phyloP scores from a whole-genome alignment of 192 early-diverging fungal species.

The Coemansia sp. region DNA sequence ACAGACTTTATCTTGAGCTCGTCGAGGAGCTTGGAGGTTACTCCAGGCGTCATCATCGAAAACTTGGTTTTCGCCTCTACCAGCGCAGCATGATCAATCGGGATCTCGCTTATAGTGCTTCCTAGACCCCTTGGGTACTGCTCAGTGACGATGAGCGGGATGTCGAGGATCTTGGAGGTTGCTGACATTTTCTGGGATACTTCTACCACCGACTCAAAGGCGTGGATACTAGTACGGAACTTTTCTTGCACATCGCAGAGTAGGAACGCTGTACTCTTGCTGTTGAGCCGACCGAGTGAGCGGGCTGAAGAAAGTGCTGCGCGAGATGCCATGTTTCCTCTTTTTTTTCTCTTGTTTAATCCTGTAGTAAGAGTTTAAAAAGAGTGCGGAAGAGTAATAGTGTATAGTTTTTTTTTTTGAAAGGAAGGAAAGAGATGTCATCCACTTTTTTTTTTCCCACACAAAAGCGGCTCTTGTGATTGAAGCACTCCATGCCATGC shows the following conservation, averaged over 20 bases:
- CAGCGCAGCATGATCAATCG: conserved; percentile 64
- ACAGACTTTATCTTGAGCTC: conserved; percentile 63
- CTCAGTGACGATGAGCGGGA: conserved; percentile 92
- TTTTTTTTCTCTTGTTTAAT: no score
- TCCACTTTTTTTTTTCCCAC: background rate
- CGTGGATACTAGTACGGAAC: conserved; percentile 77
- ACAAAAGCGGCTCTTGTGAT: no score
- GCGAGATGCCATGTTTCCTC: conserved; percentile 23
- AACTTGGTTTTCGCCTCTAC: conserved; percentile 81
- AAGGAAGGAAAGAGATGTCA: no score
- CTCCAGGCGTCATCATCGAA: conserved; percentile 79
- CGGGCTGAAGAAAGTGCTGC: conserved; percentile 26
- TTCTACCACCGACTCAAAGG: conserved; percentile 78
- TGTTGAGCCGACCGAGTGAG: conserved; percentile 59
- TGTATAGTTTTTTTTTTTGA: no score
- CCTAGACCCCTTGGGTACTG: conserved; percentile 79
- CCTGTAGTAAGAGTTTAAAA: no score
- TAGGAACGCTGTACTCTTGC: conserved; percentile 79
- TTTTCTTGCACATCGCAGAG: conserved; percentile 94
- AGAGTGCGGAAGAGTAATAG: no score
- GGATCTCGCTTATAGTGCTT: conserved; percentile 75
- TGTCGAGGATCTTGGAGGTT: conserved; percentile 71
- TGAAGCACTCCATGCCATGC: no score
- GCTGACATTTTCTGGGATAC: conserved; percentile 87
- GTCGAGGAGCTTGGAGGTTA: conserved; percentile 51